These are phyloP conservation scores for sweet orange (Citrus sinensis) DNA, from an alignment of 345 rosid genomes.

Conservation along the genomic window DVS_A1.0 CM039168.1:15958501-15959000, in stretches of 20 bases:
- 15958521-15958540: neutral
- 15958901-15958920: no score
- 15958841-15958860: neutral
- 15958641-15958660: conserved; percentile 81
- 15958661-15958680: conserved; percentile 57
- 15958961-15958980: neutral
- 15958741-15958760: conserved; percentile 82
- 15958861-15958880: neutral
- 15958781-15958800: conserved; percentile 42
- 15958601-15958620: conserved; percentile 35
- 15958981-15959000: neutral
- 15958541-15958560: neutral
- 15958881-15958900: no score
- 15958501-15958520: neutral
- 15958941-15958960: no score
- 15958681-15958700: conserved; percentile 30
- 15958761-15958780: conserved; percentile 79
- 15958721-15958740: conserved; percentile 82
- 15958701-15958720: conserved; percentile 45
- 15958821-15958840: neutral
- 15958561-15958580: neutral
- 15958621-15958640: conserved; percentile 88
- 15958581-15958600: neutral
- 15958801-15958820: conserved; percentile 1
- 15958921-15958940: no score